These are phyloP conservation scores for Annulohypoxylon truncatum DNA, from an alignment of 2,329 filamentous ascomycete genomes.

Conservation along the genomic window DNA sequence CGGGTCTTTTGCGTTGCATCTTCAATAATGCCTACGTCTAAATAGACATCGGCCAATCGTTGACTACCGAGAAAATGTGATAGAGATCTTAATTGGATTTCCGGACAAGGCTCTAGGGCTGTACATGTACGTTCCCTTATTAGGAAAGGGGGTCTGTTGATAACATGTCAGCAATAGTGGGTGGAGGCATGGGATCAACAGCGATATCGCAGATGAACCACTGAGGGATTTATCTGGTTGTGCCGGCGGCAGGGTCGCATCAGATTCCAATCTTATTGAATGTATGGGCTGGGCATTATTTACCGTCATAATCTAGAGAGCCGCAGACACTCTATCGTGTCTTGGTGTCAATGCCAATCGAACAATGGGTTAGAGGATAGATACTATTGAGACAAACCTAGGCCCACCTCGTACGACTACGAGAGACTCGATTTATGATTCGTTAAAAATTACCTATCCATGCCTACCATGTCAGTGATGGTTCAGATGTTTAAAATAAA, in stretches of 20 bases:
- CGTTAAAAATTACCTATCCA: neutral
- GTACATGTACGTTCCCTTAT: neutral
- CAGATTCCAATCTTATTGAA: neutral
- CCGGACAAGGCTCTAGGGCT: constrained; percentile 3
- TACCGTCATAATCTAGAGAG: neutral
- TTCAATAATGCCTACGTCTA: neutral
- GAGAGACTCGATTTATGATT: neutral
- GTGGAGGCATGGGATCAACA: neutral
- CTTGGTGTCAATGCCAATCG: neutral
- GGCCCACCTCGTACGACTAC: neutral
- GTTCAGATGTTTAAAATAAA: neutral
- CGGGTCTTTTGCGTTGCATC: neutral
- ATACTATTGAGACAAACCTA: neutral
- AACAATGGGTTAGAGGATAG: neutral
- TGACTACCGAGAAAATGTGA: constrained; percentile 1
- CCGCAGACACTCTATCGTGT: neutral
- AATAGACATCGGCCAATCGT: neutral
- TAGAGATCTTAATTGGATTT: neutral
- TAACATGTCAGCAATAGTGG: neutral
- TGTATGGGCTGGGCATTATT: neutral
- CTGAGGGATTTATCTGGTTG: constrained; percentile 1
- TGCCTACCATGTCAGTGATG: neutral
- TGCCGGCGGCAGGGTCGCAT: constrained; percentile 3
- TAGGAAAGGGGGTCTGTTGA: constrained; percentile 1
- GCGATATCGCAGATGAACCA: neutral